phyloP scores from a whole-genome alignment of 2,329 filamentous ascomycete species.

The Fusarium armeniacum region DNA sequence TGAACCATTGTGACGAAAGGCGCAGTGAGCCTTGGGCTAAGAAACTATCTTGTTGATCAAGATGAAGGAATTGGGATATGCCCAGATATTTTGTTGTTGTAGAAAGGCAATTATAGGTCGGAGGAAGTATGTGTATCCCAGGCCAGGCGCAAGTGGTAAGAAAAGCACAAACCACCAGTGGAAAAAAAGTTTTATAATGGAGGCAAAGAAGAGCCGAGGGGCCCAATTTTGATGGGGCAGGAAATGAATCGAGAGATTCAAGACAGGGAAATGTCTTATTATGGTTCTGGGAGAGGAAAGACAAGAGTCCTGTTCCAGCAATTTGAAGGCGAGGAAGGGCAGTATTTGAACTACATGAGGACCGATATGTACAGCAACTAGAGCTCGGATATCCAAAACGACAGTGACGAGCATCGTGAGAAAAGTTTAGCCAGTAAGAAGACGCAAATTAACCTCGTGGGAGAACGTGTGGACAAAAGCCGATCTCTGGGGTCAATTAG shows the following conservation, averaged over 20 bases:
- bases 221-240: constrained; percentile 16
- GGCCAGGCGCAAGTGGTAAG: constrained; percentile 10
- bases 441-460: constrained; percentile 45
- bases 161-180: constrained; percentile 29
- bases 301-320: constrained; percentile 8
- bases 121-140: constrained; percentile 11
- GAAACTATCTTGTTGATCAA: constrained; percentile 1
- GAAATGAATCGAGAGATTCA: constrained; percentile 18
- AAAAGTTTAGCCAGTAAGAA: constrained; percentile 45
- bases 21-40: constrained; percentile 13
- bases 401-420: constrained; percentile 36
- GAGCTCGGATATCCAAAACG: constrained; percentile 36
- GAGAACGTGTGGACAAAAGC: constrained; percentile 49
- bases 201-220: constrained; percentile 27
- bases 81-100: constrained; percentile 5
- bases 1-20: constrained; percentile 44
- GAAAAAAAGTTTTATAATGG: constrained; percentile 21
- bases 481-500: constrained; percentile 39
- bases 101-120: constrained; percentile 8
- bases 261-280: constrained; percentile 25
- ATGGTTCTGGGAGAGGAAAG: constrained; percentile 25
- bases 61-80: not conserved
- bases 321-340: constrained; percentile 38
- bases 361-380: constrained; percentile 27
- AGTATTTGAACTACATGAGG: constrained; percentile 47